Base-by-base conservation (phyloP, 805 yeast species). In the Pichia nakasei region DNA sequence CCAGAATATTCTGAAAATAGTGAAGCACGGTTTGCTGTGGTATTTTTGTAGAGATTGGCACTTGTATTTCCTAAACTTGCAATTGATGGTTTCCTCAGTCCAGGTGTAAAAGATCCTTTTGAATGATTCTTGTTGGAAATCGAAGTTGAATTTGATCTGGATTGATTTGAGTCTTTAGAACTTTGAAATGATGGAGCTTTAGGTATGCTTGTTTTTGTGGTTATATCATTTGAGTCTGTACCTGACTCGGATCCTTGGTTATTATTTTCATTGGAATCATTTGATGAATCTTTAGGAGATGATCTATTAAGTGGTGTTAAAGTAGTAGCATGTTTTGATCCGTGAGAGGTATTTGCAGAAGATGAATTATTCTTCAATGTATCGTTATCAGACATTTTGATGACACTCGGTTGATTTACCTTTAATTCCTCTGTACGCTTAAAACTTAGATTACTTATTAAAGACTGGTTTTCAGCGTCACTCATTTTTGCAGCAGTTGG, bases 1-100 rank as follows among this genome's bases (percentile, higher is more conserved):
- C 68, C 69, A 0, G 67, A 63, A 48, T 65, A 65, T 5, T 61
- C 60, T 1, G 68, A 64, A 38, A 63, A 33, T 48, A 58, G 44
- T 1, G 69, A 65, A 2, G 55, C 46, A 44, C 69, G 45, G 27
- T 56, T 56, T 11, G 55, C 60, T 5, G 32, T 8, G 19, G 33
- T 39, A 19, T 18, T 33, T 22, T 22, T 22, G 17, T 22, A 17
- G 3, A 32, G 18, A 5, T 19, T 13, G 11, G 18, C 13, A 15
- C 31, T 22, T 13, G n/a, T 5, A 24, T 18, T 42, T 26, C 27
- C 22, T 11, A 13, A 15, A 34, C 37, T 31, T 22, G 40, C 7
- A 18, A 24, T 17, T 1, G 40, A 42, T 6, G 41, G 13, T 29
- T 41, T 42, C 21, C 44, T 19, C 9, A 29, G 12, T n/a, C n/a